Base-by-base conservation (phyloP, 179 eudicot genomes). In the Corrigiola litoralis region DNA sequence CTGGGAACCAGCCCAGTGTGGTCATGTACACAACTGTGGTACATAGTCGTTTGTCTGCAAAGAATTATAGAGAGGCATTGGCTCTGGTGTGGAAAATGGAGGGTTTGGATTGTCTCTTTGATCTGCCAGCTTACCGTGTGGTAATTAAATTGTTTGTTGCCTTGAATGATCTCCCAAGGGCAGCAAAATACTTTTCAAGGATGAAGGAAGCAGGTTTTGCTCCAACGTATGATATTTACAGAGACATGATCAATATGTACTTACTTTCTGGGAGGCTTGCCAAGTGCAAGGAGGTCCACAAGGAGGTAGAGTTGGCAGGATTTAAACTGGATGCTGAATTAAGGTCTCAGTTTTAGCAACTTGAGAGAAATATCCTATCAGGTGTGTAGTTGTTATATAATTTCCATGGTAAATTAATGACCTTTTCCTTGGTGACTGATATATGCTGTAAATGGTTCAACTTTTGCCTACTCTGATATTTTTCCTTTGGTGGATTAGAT, bases 1-100 rank as follows among this genome's bases (percentile, higher is more conserved):
- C 89, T 2, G 86, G 83, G 47, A 55, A 71, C 36, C 66, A 59
- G 28, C 84, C 87, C 16, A 81, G 79, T 68, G 75, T 94, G 42
- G 90, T 90, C 6, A 90, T 92, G 96, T 90, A 87, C 71, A 90
- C 98, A 6, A 85, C 95, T 68, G 49, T 92, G 55, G 79, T 92
- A 61, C 84, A 92, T 52, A 78, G 92, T 61, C 95, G 88, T 31
- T 75, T 59, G 40, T 70, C 61, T 20, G 82, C 79, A 40, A 68
- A 66, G 28, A 81, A 75, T 54, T 82, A 79, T 47, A 87, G 87
- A 71, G 95, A 92, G 66, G 95, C 92, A 10, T 67, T 87, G 77
- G 77, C 82, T 65, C 29, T 92, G 66, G 89, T 94, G 14, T 90
- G 99, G 99, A 95, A 90, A 81, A 94, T 94, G 94, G 99, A 94